These are phyloP conservation scores for Candida nonsorbophila DNA, from an alignment of 805 yeast species.

Conservation along the genomic window DNA sequence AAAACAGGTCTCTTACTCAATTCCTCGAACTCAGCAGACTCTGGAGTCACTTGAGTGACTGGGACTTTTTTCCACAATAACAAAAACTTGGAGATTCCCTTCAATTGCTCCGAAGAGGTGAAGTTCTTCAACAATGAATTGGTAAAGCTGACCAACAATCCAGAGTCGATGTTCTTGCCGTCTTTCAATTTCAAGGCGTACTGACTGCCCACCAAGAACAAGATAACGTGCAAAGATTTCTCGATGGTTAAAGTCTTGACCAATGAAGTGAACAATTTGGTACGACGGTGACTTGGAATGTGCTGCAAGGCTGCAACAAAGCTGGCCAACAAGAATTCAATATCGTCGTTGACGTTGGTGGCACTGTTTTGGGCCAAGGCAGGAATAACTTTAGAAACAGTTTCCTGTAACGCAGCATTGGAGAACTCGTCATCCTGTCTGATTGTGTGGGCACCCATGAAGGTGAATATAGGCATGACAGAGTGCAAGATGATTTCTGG, in stretches of 20 bases:
- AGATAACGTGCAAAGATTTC: constrained; percentile 61
- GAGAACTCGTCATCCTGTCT: constrained; percentile 97
- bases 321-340: constrained; percentile 79
- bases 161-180: constrained; percentile 62
- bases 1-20: constrained; percentile 55
- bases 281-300: constrained; percentile 95
- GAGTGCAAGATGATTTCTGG: constrained; percentile 92
- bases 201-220: constrained; percentile 79
- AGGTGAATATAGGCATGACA: constrained; percentile 99
- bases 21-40: constrained; percentile 27
- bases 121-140: constrained; percentile 66
- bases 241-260: constrained; percentile 69
- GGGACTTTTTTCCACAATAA: constrained; percentile 49
- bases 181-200: constrained; percentile 42
- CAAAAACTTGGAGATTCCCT: constrained; percentile 47
- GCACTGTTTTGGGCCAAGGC: constrained; percentile 55
- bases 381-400: constrained; percentile 85
- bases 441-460: constrained; percentile 97
- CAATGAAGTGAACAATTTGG: constrained; percentile 72
- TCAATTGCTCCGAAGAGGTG: constrained; percentile 60
- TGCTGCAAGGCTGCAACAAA: constrained; percentile 94
- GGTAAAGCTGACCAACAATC: constrained; percentile 65
- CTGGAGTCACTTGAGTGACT: constrained; percentile 31
- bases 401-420: constrained; percentile 85
- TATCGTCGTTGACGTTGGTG: constrained; percentile 16